Conservation (phyloP, 495 filamentous ascomycete genomes). For the Xylaria acuta region DNA sequence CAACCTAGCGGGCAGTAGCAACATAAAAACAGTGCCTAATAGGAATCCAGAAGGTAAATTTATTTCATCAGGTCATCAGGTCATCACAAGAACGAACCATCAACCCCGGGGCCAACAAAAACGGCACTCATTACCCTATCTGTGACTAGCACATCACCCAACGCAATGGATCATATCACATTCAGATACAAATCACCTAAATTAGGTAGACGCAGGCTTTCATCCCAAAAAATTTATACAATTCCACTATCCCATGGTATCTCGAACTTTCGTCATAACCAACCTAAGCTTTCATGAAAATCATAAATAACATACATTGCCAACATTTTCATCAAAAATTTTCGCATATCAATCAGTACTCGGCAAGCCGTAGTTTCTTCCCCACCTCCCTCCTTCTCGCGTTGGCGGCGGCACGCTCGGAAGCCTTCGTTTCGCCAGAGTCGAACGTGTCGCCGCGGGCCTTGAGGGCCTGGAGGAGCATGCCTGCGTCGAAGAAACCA, state of each 20-base stretch:
- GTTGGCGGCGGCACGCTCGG: slow-evolving; percentile 55
- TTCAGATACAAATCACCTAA: neutral
- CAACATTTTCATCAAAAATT: neutral
- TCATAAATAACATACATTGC: neutral
- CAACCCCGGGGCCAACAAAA: neutral
- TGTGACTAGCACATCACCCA: neutral
- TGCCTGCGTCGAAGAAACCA: slow-evolving; percentile 95
- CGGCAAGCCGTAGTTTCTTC: slow-evolving; percentile 77
- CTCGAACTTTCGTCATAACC: neutral
- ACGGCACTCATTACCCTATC: neutral
- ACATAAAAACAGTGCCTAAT: neutral
- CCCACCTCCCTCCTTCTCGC: slow-evolving; percentile 71
- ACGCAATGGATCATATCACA: neutral
- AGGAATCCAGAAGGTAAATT: neutral
- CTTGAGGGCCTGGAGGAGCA: slow-evolving; percentile 88
- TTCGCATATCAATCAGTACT: slow-evolving; percentile 60
- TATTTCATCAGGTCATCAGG: neutral
- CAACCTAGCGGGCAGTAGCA: neutral
- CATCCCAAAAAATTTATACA: neutral
- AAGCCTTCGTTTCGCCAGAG: slow-evolving; percentile 48
- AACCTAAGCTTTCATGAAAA: slow-evolving; percentile 1
- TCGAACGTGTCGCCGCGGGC: slow-evolving; percentile 54
- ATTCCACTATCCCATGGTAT: slow-evolving; percentile 17
- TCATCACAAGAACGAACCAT: neutral
- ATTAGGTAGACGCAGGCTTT: neutral